Percentiles rank a stretch among this genome's conserved stretches.
Evolutionary conservation across 2,329 filamentous ascomycete genomes (phyloP).

Genomic region (Phialocephala sp.): DNA sequence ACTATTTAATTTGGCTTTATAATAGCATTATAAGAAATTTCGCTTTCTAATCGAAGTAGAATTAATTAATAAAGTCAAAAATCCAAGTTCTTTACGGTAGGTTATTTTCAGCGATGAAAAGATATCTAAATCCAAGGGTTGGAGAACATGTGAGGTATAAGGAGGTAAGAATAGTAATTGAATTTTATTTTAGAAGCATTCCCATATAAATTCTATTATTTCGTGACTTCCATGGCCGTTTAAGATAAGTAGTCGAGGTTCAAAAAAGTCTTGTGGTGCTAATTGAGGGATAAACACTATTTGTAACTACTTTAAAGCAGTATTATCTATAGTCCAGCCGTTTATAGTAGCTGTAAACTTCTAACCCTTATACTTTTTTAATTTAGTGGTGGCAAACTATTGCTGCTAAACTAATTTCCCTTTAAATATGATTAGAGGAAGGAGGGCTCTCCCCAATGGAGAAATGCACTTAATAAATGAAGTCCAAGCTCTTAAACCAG

Average conservation of each 20-base stretch:
- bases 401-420: constrained; percentile 1
- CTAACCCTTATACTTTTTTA: background rate
- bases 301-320: background rate
- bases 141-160: constrained; percentile 9
- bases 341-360: background rate
- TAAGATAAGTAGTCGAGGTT: constrained; percentile 12
- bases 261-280: background rate
- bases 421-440: constrained; percentile 20
- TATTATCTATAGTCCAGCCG: background rate
- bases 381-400: constrained; percentile 1
- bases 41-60: no score
- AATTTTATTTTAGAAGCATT: constrained; percentile 15
- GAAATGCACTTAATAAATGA: constrained; percentile 26
- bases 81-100: no score
- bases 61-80: no score
- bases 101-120: no score
- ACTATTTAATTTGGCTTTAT: background rate
- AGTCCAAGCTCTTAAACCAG: no score
- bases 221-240: constrained; percentile 13
- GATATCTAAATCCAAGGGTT: no score
- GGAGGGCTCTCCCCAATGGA: background rate
- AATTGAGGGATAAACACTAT: constrained; percentile 8
- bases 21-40: no score
- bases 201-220: constrained; percentile 17
- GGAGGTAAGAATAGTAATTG: constrained; percentile 13